Conservation (phyloP, 345 rosid species). For the Corchorus olitorius region DNA sequence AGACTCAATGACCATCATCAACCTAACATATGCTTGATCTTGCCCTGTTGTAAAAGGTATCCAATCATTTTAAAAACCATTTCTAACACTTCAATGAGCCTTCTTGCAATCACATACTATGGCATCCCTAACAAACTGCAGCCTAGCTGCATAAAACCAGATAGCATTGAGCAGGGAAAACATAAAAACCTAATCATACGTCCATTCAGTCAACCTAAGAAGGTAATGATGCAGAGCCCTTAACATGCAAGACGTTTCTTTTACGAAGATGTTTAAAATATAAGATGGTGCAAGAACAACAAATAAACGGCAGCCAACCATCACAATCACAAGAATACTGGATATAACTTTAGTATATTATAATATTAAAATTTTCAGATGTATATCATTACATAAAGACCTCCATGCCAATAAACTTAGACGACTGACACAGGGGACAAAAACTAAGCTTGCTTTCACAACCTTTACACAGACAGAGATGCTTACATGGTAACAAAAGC, state of each 20-base stretch:
- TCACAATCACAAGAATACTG: conserved; percentile 25
- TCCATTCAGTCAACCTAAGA: not conserved
- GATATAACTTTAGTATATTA: conserved; percentile 19
- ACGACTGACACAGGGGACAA: conserved; percentile 84
- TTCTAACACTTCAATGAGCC: not conserved
- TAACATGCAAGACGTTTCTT: conserved; percentile 4
- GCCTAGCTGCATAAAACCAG: not conserved
- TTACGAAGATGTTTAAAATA: not conserved
- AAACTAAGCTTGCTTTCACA: conserved; percentile 83
- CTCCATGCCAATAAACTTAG: conserved; percentile 79
- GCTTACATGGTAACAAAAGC: conserved; percentile 93
- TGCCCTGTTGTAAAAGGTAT: not conserved
- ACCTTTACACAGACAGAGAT: conserved; percentile 87
- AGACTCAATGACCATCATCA: not conserved
- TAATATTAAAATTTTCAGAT: conserved; percentile 25
- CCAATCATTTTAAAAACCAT: not conserved
- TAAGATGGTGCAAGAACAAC: not conserved
- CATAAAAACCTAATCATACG: not conserved
- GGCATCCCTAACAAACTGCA: not conserved
- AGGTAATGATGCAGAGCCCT: not conserved
- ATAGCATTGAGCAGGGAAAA: not conserved
- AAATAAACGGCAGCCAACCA: conserved; percentile 17
- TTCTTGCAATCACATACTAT: not conserved
- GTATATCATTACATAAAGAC: conserved; percentile 59
- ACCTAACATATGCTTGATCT: not conserved